Evolutionary conservation across 805 yeast genomes (phyloP).

Genomic region (Kluyveromyces siamensis): DNA sequence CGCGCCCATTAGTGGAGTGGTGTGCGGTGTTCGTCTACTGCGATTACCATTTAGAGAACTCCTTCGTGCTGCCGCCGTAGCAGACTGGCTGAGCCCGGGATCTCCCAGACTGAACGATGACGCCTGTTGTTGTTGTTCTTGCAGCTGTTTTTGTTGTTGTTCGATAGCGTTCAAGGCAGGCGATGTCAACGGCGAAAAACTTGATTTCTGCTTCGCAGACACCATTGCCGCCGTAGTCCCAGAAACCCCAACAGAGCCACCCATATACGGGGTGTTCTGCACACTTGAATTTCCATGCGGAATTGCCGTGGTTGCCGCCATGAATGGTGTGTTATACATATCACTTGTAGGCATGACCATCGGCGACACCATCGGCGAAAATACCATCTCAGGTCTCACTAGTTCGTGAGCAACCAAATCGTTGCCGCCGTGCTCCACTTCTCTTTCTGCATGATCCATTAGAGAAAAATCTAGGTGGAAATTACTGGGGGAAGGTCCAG

Average conservation of each 20-base stretch:
- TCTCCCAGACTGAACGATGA: neutral
- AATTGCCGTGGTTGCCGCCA: conserved; percentile 4
- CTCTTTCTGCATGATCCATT: neutral
- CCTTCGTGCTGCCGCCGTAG: neutral
- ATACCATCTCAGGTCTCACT: conserved; percentile 50
- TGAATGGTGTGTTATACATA: conserved; percentile 14
- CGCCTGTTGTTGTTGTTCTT: conserved; percentile 6
- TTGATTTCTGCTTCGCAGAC: neutral
- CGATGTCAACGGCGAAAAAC: conserved; percentile 45
- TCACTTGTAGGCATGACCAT: conserved; percentile 40
- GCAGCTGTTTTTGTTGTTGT: conserved; percentile 10
- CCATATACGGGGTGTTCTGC: conserved; percentile 3
- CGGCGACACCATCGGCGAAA: conserved; percentile 73
- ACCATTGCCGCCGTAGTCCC: neutral
- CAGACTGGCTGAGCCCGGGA: neutral
- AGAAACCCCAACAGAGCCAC: neutral
- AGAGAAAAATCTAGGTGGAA: conserved; percentile 1
- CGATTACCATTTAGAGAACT: neutral
- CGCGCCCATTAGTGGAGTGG: conserved; percentile 11
- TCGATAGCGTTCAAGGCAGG: conserved; percentile 50
- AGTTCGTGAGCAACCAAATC: neutral
- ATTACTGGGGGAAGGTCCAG: neutral
- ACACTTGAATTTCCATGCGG: conserved; percentile 35
- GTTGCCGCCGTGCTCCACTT: neutral
- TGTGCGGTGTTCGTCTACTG: conserved; percentile 10